Base-by-base conservation (phyloP, 129 eudicot species). In the Scalesia atractyloides region DNA sequence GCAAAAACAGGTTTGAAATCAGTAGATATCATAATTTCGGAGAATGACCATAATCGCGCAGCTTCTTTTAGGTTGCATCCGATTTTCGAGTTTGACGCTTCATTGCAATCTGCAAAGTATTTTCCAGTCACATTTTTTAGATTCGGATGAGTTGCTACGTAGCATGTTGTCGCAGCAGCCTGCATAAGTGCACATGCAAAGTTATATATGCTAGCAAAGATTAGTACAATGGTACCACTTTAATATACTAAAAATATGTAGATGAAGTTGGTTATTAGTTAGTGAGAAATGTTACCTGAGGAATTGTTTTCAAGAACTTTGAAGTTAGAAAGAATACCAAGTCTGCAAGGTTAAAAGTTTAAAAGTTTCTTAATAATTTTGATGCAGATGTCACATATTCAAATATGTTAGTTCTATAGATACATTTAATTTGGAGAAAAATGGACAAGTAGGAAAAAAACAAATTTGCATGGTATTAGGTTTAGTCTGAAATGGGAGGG, bases 81-180 rank as follows among this genome's bases (percentile, higher is more conserved):
- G 18, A 84, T 64, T 66, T 90, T 78, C 0, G 99, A 94, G 7
- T 91, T 63, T 4, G 77, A 79, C 34, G 91, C 80, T 83, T 90
- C 96, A 49, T 94, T 90, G 48, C 99, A 94, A 61, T 94, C 99
- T 2, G 97, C 82, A 52, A 80, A 94, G 76, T 90, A 94, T 68
- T 90, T 90, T 16, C 99, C 99, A 30, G 82, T 90, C 48, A 83
- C 81, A 13, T 76, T 76, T 50, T 0, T 78, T 9, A 90, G 69
- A 48, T 82, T 73, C 9, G 89, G 83, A 80, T 94, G 70, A 37
- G 93, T 86, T 43, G 96, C 99, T 19, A 94, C 97, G 33, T 94
- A 94, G 70, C 97, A 94, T 41, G 96, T 90, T 2, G 99, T 94
- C 14, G 99, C 97, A 60, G 98, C 98, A 24, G 96, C 98, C 98